Evolutionary conservation across 176 grass and related monocot species (phyloP).

Genomic region (Puya raimondii): DNA sequence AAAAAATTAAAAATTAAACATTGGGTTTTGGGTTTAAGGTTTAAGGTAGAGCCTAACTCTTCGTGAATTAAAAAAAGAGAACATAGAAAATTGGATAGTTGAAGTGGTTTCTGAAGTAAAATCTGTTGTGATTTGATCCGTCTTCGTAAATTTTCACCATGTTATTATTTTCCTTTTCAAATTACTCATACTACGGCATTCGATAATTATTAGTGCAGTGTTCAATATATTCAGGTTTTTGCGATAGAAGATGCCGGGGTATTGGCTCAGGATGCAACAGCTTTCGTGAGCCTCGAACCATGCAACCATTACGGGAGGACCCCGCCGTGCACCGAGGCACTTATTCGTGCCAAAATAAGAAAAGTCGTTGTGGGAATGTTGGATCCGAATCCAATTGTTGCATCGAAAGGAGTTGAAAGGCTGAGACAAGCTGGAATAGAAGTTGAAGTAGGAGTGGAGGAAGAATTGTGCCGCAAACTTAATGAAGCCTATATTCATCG

Average conservation of each 20-base stretch:
- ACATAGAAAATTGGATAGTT: no score
- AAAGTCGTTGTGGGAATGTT: conserved; percentile 84
- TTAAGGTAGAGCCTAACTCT: no score
- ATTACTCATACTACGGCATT: not conserved
- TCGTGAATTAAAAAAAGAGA: no score
- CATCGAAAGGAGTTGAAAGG: conserved; percentile 82
- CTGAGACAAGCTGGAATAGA: conserved; percentile 55
- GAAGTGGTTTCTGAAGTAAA: no score
- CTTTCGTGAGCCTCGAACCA: conserved; percentile 83
- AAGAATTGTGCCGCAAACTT: conserved; percentile 50
- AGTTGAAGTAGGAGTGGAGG: conserved; percentile 53
- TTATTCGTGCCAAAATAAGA: conserved; percentile 71
- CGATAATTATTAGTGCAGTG: not conserved
- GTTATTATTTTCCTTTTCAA: no score
- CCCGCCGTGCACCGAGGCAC: conserved; percentile 74
- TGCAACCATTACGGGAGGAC: conserved; percentile 88
- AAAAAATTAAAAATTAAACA: no score
- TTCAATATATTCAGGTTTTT: conserved; percentile 51
- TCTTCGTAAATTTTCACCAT: no score
- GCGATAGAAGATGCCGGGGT: conserved; percentile 73
- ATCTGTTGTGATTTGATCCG: no score
- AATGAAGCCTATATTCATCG: conserved; percentile 81
- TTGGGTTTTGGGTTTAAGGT: no score
- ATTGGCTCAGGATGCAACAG: conserved; percentile 59
- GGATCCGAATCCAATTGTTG: conserved; percentile 87